Percentiles rank a stretch among this genome's conserved stretches.
Conservation (phyloP, 805 yeast species). For the Saturnispora saitoi region DNA sequence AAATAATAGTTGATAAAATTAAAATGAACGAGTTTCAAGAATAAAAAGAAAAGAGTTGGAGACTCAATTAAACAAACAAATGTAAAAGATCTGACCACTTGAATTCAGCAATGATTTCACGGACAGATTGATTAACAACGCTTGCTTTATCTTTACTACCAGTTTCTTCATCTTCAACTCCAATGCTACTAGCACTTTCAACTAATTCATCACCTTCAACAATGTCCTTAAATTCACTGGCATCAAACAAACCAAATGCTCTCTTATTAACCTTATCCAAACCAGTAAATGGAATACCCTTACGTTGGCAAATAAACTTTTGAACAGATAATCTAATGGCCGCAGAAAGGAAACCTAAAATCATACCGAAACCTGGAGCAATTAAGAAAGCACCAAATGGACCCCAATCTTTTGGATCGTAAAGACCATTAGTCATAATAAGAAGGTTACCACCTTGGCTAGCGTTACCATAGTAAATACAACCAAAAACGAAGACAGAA, state of each 20-base stretch:
- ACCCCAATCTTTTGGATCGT: constrained; percentile 76
- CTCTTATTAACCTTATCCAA: constrained; percentile 30
- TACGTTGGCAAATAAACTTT: constrained; percentile 28
- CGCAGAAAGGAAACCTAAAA: constrained; percentile 46
- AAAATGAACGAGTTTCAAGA: background rate
- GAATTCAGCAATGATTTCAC: constrained; percentile 10
- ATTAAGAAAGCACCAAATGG: constrained; percentile 91
- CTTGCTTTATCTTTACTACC: background rate
- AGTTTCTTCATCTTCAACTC: constrained; percentile 8
- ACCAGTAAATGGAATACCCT: constrained; percentile 36
- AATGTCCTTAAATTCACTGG: constrained; percentile 11
- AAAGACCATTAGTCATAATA: constrained; percentile 72
- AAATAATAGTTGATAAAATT: background rate
- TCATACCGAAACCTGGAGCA: constrained; percentile 75
- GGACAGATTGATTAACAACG: constrained; percentile 6
- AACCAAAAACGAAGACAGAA: constrained; percentile 75
- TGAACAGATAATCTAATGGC: constrained; percentile 35
- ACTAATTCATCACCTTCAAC: constrained; percentile 6
- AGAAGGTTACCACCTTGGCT: constrained; percentile 69
- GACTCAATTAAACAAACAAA: constrained; percentile 9
- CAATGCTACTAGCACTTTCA: constrained; percentile 11
- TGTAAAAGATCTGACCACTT: constrained; percentile 12
- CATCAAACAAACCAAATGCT: constrained; percentile 14
- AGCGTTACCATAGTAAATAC: constrained; percentile 66
- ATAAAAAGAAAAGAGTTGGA: background rate